phyloP scores from a whole-genome alignment of 257 asterid genomes.

The Gentiana straminea region DNA sequence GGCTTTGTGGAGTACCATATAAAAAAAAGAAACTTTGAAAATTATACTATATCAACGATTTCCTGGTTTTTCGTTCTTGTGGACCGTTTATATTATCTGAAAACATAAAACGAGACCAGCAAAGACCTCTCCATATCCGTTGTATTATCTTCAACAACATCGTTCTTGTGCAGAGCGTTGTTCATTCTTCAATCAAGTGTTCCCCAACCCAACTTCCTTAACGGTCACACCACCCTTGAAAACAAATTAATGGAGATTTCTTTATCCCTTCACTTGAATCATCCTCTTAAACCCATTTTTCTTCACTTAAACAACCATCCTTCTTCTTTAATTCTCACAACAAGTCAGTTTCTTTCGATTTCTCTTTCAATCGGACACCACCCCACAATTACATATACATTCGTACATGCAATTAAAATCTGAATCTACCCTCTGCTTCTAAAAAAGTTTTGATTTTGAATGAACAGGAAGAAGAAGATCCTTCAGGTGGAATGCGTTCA shows the following conservation, averaged over 20 bases:
- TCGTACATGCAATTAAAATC: not conserved
- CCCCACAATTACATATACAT: not conserved
- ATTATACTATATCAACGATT: too few species aligned
- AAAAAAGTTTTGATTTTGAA: slow-evolving; percentile 7
- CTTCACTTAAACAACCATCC: slow-evolving; percentile 15
- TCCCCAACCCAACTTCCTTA: not conserved
- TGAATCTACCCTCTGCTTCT: not conserved
- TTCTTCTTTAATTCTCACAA: slow-evolving; percentile 5
- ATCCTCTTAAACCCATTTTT: slow-evolving; percentile 46
- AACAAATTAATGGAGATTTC: slow-evolving; percentile 23
- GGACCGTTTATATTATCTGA: too few species aligned
- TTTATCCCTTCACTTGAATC: slow-evolving; percentile 35
- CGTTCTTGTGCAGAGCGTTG: too few species aligned
- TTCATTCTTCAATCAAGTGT: too few species aligned
- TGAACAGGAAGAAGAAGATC: slow-evolving; percentile 35
- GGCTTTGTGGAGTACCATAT: too few species aligned
- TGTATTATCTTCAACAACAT: too few species aligned
- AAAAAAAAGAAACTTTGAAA: too few species aligned
- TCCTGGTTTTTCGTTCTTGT: too few species aligned
- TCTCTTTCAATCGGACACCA: slow-evolving; percentile 3
- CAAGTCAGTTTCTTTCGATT: slow-evolving; percentile 14
- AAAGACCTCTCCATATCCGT: too few species aligned
- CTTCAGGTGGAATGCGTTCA: slow-evolving; percentile 18
- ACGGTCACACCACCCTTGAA: slow-evolving; percentile 17
- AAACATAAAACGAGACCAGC: too few species aligned